Evolutionary conservation across 139 green algal genomes (phyloP), one percentile per base, ranked within the genome.

Genomic region (Coccomyxa sp.): DNA sequence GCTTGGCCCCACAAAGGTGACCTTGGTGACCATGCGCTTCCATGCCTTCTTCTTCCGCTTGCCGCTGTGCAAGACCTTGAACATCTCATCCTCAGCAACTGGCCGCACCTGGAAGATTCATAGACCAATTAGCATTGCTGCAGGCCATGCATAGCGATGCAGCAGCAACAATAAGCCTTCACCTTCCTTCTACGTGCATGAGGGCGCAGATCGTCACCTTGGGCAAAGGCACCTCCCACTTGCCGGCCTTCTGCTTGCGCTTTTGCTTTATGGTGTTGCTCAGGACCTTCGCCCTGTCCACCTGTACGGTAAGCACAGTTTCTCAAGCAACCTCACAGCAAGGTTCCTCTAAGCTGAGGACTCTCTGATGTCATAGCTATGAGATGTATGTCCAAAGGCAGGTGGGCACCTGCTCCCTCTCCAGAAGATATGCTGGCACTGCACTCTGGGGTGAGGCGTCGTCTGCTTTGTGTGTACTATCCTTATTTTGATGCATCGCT

Each of bases 261-360:
- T 99, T 99, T 86, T 99, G 96, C 91, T 99, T 99, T 84, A 99
- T 95, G 40, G 97, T 99, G 88, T 99, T 99, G 93, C 91, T 97
- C 74, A 99, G 90, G 78, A 99, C 95, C 87, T 99, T 99, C 64
- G 96, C 95, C 0, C 96, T 89, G 73, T 97, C 93, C 6, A 93
- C 94, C 91, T 96, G 85, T 40, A 70, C 36, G 16, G n/a, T n/a
- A 38, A 72, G 64, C 64, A 8, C 64, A 64, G 50, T 18, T 64
- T 64, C 5, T 2, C 50, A 64, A n/a, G n/a, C n/a, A n/a, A n/a
- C n/a, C n/a, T n/a, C n/a, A n/a, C n/a, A n/a, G n/a, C n/a, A 64
- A 58, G 50, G 50, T 64, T 18, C 27, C 50, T 18, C 2, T 18
- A 31, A 64, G 50, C 50, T 64, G 50, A 64, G 22, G 18, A 64